These are phyloP conservation scores for Lactarius hengduanensis DNA, from an alignment of 768 basidiomycete species.

Conservation along the genomic window DNA sequence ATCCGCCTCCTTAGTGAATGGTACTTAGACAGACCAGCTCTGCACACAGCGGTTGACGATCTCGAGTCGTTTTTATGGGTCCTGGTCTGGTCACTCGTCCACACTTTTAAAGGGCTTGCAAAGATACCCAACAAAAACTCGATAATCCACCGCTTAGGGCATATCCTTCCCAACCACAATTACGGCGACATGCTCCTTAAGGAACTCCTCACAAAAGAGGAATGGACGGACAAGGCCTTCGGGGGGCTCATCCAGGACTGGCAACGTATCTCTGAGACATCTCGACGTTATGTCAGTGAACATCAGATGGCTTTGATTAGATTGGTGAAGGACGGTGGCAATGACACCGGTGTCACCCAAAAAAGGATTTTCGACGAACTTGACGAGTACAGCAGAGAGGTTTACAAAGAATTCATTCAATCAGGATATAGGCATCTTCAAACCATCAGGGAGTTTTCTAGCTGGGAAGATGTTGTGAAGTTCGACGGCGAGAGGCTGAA, in stretches of 20 bases:
- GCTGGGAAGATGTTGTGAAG: no score
- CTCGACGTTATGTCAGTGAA: no score
- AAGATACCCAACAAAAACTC: background rate
- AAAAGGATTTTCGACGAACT: background rate
- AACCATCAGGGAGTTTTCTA: no score
- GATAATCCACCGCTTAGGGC: no score
- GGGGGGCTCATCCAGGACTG: background rate
- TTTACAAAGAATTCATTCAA: background rate
- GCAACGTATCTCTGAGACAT: background rate
- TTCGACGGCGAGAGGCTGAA: no score
- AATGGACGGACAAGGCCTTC: background rate
- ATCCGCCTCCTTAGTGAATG: no score
- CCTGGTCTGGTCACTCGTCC: background rate
- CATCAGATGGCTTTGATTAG: no score
- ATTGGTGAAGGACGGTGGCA: no score
- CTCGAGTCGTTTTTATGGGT: no score
- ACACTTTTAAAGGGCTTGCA: background rate
- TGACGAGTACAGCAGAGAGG: background rate
- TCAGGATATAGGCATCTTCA: background rate
- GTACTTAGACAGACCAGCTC: no score
- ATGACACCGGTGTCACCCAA: background rate
- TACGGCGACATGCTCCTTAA: accelerated
- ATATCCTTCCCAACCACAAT: background rate
- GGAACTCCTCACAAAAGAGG: background rate
- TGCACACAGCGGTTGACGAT: no score